These are phyloP conservation scores for Ceratopteris richardii DNA, from an alignment of 75 land plant species.

Conservation along the genomic window DNA sequence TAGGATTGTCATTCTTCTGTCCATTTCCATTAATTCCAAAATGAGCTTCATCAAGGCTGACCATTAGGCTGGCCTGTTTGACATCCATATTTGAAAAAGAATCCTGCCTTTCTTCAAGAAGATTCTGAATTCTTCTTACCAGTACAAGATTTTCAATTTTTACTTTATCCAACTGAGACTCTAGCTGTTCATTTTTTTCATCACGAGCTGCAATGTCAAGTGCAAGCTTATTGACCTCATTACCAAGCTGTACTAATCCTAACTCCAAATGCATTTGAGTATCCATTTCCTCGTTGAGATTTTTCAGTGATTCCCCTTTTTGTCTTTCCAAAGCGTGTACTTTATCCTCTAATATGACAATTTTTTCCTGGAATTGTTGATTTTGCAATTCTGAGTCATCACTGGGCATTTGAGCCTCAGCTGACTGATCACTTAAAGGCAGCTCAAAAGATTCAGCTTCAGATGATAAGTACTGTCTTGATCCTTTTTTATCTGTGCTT, in stretches of 20 bases:
- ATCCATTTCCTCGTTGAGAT: background rate
- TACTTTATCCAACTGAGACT: conserved; percentile 2
- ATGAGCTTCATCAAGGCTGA: conserved; percentile 17
- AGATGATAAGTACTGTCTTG: too few relatives aligned
- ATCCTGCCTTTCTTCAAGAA: conserved; percentile 19
- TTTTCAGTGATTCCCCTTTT: background rate
- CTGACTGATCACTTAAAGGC: too few relatives aligned
- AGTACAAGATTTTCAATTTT: conserved; percentile 13
- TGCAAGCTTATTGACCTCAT: background rate
- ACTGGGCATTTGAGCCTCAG: too few relatives aligned
- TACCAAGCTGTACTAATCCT: background rate
- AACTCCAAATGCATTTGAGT: background rate
- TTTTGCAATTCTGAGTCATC: too few relatives aligned
- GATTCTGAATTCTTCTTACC: conserved; percentile 18
- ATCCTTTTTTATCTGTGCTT: too few relatives aligned
- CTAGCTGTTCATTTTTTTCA: background rate
- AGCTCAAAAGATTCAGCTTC: too few relatives aligned
- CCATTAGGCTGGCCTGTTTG: conserved; percentile 30
- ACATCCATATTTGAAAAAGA: conserved; percentile 7
- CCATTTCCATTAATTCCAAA: conserved; percentile 17
- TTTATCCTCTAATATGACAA: background rate
- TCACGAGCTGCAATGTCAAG: background rate
- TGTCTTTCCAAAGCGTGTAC: background rate
- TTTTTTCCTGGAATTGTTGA: too few relatives aligned
- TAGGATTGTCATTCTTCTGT: conserved; percentile 26